Conservation (phyloP, 108 stramenopile species). For the Fragilaria crotonensis region DNA sequence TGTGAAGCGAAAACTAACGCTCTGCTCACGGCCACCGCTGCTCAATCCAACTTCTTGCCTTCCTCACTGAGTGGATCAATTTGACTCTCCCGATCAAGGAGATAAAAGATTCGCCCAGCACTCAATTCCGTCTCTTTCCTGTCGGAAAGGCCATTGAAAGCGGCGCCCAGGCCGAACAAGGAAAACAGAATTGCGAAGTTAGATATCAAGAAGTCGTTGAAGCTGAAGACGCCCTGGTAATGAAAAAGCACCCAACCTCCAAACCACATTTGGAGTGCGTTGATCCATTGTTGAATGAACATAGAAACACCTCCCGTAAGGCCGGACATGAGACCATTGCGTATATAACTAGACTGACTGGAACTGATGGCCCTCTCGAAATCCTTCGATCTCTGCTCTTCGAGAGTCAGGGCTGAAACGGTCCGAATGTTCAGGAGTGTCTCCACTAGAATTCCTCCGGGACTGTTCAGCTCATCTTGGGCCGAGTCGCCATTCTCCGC, state of each 20-base stretch:
- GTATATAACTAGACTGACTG: slow-evolving; percentile 4
- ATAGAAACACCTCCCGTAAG: slow-evolving; percentile 19
- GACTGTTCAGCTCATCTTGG: slow-evolving; percentile 39
- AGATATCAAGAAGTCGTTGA: slow-evolving; percentile 64
- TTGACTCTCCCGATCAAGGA: slow-evolving; percentile 48
- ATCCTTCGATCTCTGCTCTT: slow-evolving; percentile 42
- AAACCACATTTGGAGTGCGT: slow-evolving; percentile 61
- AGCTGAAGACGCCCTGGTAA: slow-evolving; percentile 37
- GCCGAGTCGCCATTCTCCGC: slow-evolving; percentile 6
- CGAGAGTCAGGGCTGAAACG: slow-evolving; percentile 57
- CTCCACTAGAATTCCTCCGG: slow-evolving; percentile 68
- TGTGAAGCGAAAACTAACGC: no score
- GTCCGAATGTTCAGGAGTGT: slow-evolving; percentile 72
- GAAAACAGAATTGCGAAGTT: slow-evolving; percentile 71
- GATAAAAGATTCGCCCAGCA: slow-evolving; percentile 58
- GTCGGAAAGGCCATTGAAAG: slow-evolving; percentile 61
- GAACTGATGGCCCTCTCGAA: slow-evolving; percentile 38
- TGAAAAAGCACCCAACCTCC: slow-evolving; percentile 62
- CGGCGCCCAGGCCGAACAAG: slow-evolving; percentile 65
- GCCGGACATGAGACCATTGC: background rate
- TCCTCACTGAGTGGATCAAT: slow-evolving; percentile 50
- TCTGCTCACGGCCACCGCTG: no score
- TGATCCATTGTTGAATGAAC: slow-evolving; percentile 38
- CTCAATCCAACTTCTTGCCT: slow-evolving; percentile 41
- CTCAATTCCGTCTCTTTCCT: slow-evolving; percentile 51